Evolutionary conservation across 441 rosid genomes (phyloP), one percentile per base, ranked within the genome.

Genomic region (Adansonia gregorii): DNA sequence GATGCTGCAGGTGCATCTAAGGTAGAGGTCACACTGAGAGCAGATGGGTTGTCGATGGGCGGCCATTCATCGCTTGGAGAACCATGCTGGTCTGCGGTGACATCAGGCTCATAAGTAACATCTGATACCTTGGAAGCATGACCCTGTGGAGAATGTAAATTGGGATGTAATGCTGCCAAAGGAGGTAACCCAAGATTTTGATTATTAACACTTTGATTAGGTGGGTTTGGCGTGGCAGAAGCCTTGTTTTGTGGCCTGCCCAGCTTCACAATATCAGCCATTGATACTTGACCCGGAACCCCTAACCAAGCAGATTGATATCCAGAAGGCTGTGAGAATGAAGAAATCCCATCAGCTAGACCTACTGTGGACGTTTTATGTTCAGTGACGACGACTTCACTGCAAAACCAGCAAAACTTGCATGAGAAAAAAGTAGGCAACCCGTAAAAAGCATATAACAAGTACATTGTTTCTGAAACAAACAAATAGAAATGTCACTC

Each of bases 251-350:
- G 94, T 31, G 97, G 98, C 87, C 84, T 87, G 71, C 99, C 97
- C 98, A 87, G 89, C 87, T 93, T 96, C 77, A 96, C 99, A 79
- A 96, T 87, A 81, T 96, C 99, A 79, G 99, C 99, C 99, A 96
- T 91, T 15, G 99, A 94, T 80, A 82, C 85, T 82, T 96, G 97
- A 75, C 98, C 99, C 10, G 96, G 89, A 73, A 81, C 87, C 78
- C 92, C 97, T 52, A 78, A 48, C 97, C 97, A 92, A 45, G 96
- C 81, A 87, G 93, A 81, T 68, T 87, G 97, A 82, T 83, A 88
- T 84, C 88, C 96, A 80, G 91, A 78, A 66, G 88, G 80, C 87
- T 88, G 94, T 17, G 85, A 79, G 0, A 86, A 75, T 56, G 89
- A 79, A 79, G 84, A 79, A 70, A 91, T 78, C 67, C 83, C 91